Evolutionary conservation across 805 yeast genomes (phyloP), one percentile per base, ranked within the genome.

Genomic region (Tetrapisispora phaffii): DNA sequence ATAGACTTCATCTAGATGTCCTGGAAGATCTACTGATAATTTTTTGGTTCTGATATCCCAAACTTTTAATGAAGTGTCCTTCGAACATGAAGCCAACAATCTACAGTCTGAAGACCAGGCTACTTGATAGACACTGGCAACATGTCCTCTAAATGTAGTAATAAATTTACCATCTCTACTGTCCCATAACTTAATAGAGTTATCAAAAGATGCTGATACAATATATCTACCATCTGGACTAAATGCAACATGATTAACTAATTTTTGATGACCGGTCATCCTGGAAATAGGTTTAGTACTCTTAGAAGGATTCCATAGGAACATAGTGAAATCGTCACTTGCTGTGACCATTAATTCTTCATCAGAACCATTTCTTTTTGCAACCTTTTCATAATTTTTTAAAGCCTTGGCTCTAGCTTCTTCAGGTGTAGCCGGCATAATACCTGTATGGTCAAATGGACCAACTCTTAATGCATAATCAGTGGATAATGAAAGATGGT

Each of bases 71-170:
- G 97, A 90, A 1, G 97, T 89, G 64, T 90, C 97, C 61, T 90
- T 90, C 13, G 97, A 88, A 64, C 96, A 85, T 58, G 95, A 84
- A 9, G 88, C 98, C 46, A 93, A 69, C 32, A 90, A 69, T 54
- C 98, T 72, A 63, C 90, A 85, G 59, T 93, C 98, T 1, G 96
- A 82, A 3, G 96, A 87, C 98, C 98, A 93, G 0, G 97, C 86
- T 4, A 95, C 87, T 66, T 90, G 97, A 63, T 93, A 93, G 0
- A 93, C 98, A 2, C 97, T 87, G 0, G 97, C 96, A 47, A 93
- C 98, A 62, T 93, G 98, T 1, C 98, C 98, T 52, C 98, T 72
- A 57, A 93, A 79, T 0, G 97, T 87, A 5, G 95, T 78, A 24
- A 93, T 66, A 52, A 89, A 93, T 48, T 83, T 84, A 33, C 98